Conservation (phyloP, 169 alveolate genomes). For the Plasmodium chabaudi region DNA sequence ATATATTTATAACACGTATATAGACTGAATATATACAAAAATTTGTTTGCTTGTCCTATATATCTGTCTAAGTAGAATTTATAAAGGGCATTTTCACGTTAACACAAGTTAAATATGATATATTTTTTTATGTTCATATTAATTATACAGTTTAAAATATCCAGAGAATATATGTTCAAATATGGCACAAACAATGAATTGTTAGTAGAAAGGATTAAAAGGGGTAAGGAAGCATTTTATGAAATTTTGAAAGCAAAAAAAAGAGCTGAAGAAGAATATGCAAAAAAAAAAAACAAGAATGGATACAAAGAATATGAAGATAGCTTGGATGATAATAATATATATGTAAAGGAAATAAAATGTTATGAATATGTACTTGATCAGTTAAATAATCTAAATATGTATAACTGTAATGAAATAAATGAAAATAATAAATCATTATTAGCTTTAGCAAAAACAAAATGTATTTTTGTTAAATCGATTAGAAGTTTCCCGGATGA, state of each 20-base stretch:
- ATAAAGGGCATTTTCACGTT: neutral
- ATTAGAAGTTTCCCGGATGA: conserved; percentile 82
- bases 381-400: conserved; percentile 80
- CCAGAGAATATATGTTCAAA: conserved; percentile 52
- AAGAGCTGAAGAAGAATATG: conserved; percentile 68
- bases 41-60: neutral
- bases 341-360: conserved; percentile 79
- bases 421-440: conserved; percentile 85
- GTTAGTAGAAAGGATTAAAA: conserved; percentile 47
- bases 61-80: too few species aligned
- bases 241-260: conserved; percentile 65
- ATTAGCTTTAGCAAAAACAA: conserved; percentile 87
- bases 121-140: conserved; percentile 17
- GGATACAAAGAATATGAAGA: neutral
- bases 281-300: conserved; percentile 12
- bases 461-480: conserved; percentile 85
- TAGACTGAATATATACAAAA: neutral
- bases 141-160: conserved; percentile 29
- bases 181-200: conserved; percentile 52
- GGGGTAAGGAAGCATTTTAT: conserved; percentile 70
- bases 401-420: conserved; percentile 82
- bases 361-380: conserved; percentile 84
- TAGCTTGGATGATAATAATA: conserved; percentile 2
- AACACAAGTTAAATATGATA: conserved; percentile 14
- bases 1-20: neutral